Base-by-base conservation (phyloP, 1,284 basidiomycete genomes). In the Papiliotrema nemorosa region DNA sequence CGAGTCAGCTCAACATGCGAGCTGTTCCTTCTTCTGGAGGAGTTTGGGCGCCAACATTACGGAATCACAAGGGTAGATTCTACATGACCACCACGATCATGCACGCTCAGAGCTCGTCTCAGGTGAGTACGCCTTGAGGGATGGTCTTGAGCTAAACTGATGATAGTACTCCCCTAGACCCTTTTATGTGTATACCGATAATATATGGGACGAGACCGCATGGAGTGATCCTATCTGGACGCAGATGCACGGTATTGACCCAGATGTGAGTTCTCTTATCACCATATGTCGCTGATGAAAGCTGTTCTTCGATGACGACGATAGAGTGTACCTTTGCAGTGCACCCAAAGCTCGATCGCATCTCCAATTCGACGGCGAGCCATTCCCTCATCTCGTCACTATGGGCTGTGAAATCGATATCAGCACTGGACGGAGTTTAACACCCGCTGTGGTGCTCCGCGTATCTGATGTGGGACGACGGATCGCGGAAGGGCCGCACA, bases 131-230 rank as follows among this genome's bases (percentile, higher is more conserved):
- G 3, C 21, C 12, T 10, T 31, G n/a, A 16, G 29, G 5, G 3
- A 9, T 25, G 21, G 27, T 33, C 13, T 16, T 33, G 10, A 9
- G 10, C 31, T 33, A 9, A 33, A 9, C 31, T 33, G 31, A 9
- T 9, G 16, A 33, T 9, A 16, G 16, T 33, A 33, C 31, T 9
- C 31, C 16, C 31, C 31, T 16, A 9, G 50, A 3, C 58, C 62
- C 5, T 66, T 66, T 52, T 58, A 55, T 37, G 62, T 66, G n/a
- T 58, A 46, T 27, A 64, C 64, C 1, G 60, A 64, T 41, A 45
- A 66, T 51, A 64, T 64, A 16, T 58, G 41, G 22, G 60, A 61
- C 31, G 49, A 57, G 9, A 36, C 47, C 14, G 51, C 37, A 20
- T 64, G 62, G 62, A 54, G 49, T 34, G 60, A 66, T 25, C 52